phyloP scores from a whole-genome alignment of 192 early-diverging fungal species.

The Backusella circina region DNA sequence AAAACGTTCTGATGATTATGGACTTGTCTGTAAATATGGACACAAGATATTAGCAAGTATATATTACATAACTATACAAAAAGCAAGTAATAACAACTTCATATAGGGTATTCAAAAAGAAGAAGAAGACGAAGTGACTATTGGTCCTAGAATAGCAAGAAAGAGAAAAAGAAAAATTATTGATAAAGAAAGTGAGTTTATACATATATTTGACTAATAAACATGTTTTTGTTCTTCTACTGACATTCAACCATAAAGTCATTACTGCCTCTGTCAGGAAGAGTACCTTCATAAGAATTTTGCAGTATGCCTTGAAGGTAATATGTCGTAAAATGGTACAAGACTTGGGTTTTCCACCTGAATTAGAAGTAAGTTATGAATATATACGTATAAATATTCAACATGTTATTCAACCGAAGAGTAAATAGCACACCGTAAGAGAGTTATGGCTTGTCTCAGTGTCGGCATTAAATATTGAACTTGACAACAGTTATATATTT shows the following conservation, averaged over 20 bases:
- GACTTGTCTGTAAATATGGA: constrained; percentile 34
- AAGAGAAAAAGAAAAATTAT: not conserved
- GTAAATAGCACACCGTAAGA: constrained; percentile 15
- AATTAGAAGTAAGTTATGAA: constrained; percentile 35
- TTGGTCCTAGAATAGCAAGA: not conserved
- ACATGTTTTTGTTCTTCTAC: too few species aligned
- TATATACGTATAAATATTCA: too few species aligned
- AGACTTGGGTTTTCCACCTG: constrained; percentile 20
- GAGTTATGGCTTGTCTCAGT: constrained; percentile 36
- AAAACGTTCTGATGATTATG: not conserved
- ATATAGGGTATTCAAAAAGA: constrained; percentile 25
- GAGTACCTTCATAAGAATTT: not conserved
- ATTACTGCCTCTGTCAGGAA: not conserved
- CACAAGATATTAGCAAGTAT: constrained; percentile 28
- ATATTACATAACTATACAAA: not conserved
- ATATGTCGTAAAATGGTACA: constrained; percentile 11
- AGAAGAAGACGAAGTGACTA: not conserved
- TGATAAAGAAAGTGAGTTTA: not conserved
- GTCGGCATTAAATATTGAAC: not conserved
- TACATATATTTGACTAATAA: too few species aligned
- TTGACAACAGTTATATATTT: not conserved
- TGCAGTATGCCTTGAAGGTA: constrained; percentile 20
- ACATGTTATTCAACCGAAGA: too few species aligned
- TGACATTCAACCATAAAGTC: too few species aligned
- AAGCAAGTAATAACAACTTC: too few species aligned